These are phyloP conservation scores for Bipolaris oryzae DNA, from an alignment of 2,329 filamentous ascomycete genomes.

Conservation along the genomic window DNA sequence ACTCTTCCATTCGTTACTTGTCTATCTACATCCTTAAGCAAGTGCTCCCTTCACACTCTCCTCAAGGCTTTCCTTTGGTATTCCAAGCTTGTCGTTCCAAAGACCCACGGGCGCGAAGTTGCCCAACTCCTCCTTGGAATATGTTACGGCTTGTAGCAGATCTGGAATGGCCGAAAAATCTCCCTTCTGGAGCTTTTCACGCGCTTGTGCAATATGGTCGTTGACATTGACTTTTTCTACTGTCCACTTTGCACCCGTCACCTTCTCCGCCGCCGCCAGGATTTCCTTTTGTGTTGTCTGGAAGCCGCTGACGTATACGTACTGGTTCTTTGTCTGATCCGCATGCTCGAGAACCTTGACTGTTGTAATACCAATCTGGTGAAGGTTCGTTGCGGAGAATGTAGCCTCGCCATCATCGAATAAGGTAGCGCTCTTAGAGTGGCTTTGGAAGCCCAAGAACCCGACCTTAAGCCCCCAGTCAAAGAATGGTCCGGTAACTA, in stretches of 20 bases:
- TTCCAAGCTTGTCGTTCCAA: constrained; percentile 52
- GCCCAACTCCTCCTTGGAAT: constrained; percentile 26
- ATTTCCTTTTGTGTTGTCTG: constrained; percentile 65
- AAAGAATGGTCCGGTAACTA: constrained; percentile 59
- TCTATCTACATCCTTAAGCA: not conserved
- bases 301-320: constrained; percentile 64
- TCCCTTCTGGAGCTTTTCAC: constrained; percentile 46
- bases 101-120: constrained; percentile 31
- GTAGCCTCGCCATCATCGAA: constrained; percentile 62
- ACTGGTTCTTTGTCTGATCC: constrained; percentile 62
- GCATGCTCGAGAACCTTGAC: constrained; percentile 58
- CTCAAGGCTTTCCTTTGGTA: constrained; percentile 51
- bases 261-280: constrained; percentile 59
- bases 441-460: constrained; percentile 60
- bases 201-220: constrained; percentile 37
- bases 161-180: constrained; percentile 36
- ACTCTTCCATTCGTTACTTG: no score
- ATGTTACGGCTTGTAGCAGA: constrained; percentile 29
- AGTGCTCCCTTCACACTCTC: constrained; percentile 30
- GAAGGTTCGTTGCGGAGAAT: constrained; percentile 59
- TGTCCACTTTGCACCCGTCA: constrained; percentile 59
- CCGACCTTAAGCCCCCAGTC: constrained; percentile 62
- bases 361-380: constrained; percentile 60
- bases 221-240: constrained; percentile 50
- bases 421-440: constrained; percentile 58